Percentiles rank a stretch among this genome's conserved stretches.
These are phyloP conservation scores for Microdochium nivale DNA, from an alignment of 2,329 filamentous ascomycete genomes.

Conservation along the genomic window DNA sequence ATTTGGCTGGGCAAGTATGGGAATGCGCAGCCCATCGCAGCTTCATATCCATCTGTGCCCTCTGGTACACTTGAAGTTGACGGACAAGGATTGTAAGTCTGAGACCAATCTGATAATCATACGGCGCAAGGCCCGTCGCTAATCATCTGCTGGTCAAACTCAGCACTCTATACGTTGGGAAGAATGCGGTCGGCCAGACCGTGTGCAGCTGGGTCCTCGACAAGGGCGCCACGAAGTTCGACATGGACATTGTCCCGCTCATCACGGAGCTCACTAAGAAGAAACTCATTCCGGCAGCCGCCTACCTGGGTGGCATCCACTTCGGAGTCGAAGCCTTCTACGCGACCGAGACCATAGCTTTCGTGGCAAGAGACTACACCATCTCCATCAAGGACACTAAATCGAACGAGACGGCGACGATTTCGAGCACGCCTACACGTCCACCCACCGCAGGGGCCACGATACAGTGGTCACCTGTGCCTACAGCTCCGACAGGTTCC, in stretches of 20 bases:
- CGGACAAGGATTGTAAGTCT: background rate
- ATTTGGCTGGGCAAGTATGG: background rate
- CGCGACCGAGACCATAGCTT: background rate
- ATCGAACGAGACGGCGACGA: too few species aligned
- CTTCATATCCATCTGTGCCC: background rate
- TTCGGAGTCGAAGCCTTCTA: background rate
- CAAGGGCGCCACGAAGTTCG: background rate
- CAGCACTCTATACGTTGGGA: background rate
- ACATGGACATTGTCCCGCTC: background rate
- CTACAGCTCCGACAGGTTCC: too few species aligned
- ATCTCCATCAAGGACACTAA: background rate
- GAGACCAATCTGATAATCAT: background rate
- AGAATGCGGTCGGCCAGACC: background rate
- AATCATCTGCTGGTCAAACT: background rate
- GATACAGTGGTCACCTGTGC: too few species aligned
- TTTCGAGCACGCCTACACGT: too few species aligned
- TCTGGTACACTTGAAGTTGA: background rate
- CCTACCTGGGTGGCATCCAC: background rate
- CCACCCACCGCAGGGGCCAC: too few species aligned
- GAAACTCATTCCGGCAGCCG: background rate
- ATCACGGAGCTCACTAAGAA: background rate
- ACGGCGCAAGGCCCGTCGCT: background rate
- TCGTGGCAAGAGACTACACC: background rate
- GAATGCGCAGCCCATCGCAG: background rate
- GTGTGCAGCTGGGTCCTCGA: slow-evolving; percentile 1